Conservation (phyloP, 805 yeast species). For the Sungouiella blattae region DNA sequence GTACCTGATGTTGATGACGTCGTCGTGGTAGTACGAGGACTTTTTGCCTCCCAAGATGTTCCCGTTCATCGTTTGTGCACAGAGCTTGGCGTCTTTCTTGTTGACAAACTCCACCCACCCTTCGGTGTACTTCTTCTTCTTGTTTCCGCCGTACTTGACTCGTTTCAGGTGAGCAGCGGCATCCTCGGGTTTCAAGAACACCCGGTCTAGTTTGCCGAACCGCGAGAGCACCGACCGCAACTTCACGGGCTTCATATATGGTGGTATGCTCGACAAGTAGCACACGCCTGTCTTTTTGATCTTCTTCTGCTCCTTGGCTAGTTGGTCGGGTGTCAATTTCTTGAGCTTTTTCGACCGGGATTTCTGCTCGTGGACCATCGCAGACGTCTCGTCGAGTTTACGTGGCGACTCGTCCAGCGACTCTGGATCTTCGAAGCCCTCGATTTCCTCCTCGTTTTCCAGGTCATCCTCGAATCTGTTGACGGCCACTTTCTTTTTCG, state of each 20-base stretch:
- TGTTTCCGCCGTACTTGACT: constrained; percentile 86
- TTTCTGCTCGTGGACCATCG: constrained; percentile 15
- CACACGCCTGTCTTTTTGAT: constrained; percentile 82
- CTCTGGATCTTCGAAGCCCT: constrained; percentile 1
- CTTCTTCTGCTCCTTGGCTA: constrained; percentile 52
- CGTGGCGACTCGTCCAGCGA: neutral
- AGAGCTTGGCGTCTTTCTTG: constrained; percentile 83
- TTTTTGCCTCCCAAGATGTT: constrained; percentile 90
- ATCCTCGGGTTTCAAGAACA: constrained; percentile 85
- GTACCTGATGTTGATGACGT: constrained; percentile 86
- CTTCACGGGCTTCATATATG: constrained; percentile 94
- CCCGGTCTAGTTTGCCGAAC: constrained; percentile 85
- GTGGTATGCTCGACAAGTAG: constrained; percentile 88
- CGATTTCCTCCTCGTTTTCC: constrained; percentile 4
- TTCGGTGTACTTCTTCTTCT: constrained; percentile 81
- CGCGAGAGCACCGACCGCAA: constrained; percentile 73
- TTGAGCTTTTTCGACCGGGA: constrained; percentile 40
- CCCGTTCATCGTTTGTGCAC: constrained; percentile 83
- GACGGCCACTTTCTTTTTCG: constrained; percentile 7
- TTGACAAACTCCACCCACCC: constrained; percentile 94
- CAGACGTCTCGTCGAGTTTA: constrained; percentile 12
- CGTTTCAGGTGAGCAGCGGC: constrained; percentile 59
- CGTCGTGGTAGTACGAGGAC: constrained; percentile 88
- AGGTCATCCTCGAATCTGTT: constrained; percentile 4
- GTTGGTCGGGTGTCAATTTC: constrained; percentile 52